Percentiles rank a stretch among this genome's conserved stretches.
Conservation (phyloP, 768 basidiomycete genomes). For the Naganishia kalamii region DNA sequence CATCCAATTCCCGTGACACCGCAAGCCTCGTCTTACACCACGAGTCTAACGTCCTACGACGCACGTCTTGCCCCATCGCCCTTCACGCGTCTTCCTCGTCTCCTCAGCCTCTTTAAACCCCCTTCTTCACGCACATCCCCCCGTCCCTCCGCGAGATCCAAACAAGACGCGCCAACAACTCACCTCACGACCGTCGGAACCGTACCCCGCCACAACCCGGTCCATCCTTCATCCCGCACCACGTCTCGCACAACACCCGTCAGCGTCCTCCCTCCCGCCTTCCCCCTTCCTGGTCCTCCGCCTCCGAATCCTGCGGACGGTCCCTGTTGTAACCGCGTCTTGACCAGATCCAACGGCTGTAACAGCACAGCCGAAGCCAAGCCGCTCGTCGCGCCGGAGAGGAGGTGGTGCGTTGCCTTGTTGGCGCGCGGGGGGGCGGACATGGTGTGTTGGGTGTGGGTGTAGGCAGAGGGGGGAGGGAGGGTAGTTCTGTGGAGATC, state of each 20-base stretch:
- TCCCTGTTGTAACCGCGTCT: slow-evolving; percentile 79
- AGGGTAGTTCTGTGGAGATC: too few relatives aligned
- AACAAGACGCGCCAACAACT: too few relatives aligned
- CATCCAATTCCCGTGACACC: too few relatives aligned
- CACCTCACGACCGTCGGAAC: slow-evolving; percentile 67
- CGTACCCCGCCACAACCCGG: slow-evolving; percentile 84
- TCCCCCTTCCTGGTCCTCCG: slow-evolving; percentile 2
- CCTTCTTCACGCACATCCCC: background rate
- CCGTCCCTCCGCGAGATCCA: too few relatives aligned
- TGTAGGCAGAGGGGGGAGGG: background rate
- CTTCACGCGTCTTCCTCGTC: background rate
- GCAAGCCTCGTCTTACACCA: too few relatives aligned
- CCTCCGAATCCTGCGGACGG: slow-evolving; percentile 48
- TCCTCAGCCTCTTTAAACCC: background rate
- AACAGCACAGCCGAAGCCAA: slow-evolving; percentile 41
- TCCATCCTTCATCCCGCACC: slow-evolving; percentile 57
- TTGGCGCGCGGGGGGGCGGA: slow-evolving; percentile 10
- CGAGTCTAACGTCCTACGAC: too few relatives aligned
- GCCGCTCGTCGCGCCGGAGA: slow-evolving; percentile 42
- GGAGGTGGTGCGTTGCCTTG: slow-evolving; percentile 39
- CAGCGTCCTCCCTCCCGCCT: slow-evolving; percentile 17
- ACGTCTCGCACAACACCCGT: slow-evolving; percentile 49
- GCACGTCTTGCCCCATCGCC: too few relatives aligned
- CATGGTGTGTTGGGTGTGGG: background rate
- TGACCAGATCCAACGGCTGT: slow-evolving; percentile 66